phyloP scores from a whole-genome alignment of 2,329 filamentous ascomycete genomes.

The Pseudopithomyces maydicus region DNA sequence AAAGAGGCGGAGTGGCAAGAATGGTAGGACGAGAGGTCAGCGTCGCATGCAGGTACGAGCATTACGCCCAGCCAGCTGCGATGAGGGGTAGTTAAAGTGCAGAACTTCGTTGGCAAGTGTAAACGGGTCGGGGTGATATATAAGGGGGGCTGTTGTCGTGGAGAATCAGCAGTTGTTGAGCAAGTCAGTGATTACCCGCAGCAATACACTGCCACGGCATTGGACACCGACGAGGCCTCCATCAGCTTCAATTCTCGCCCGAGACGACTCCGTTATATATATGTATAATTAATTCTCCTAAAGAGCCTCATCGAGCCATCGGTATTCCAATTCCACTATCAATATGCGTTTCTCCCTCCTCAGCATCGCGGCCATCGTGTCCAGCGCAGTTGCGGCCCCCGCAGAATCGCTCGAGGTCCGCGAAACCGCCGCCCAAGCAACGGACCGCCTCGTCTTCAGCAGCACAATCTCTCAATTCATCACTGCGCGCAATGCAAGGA shows the following conservation, averaged over 20 bases:
- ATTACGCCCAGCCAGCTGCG: not conserved
- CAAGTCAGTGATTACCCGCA: not conserved
- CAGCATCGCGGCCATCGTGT: conserved; percentile 12
- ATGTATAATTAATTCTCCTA: not conserved
- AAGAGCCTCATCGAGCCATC: not conserved
- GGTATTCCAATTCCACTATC: not conserved
- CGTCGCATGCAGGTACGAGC: not conserved
- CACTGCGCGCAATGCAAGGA: conserved; percentile 44
- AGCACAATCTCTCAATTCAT: conserved; percentile 52
- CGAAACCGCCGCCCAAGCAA: conserved; percentile 32
- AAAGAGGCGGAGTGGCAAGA: not conserved
- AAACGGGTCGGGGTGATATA: not conserved
- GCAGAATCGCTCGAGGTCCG: conserved; percentile 4
- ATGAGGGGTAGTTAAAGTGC: not conserved
- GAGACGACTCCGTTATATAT: not conserved
- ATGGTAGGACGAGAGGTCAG: not conserved
- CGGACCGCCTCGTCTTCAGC: conserved; percentile 56
- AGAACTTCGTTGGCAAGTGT: not conserved
- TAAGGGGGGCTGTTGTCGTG: not conserved
- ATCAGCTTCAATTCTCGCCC: not conserved
- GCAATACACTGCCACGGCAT: not conserved
- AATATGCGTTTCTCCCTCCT: conserved; percentile 7
- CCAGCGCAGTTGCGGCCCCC: conserved; percentile 10
- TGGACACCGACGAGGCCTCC: conserved; percentile 5
- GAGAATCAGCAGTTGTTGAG: not conserved